Evolutionary conservation across 2,329 filamentous ascomycete species (phyloP), one percentile per base, ranked within the genome.

Genomic region (Cytospora piceicola): DNA sequence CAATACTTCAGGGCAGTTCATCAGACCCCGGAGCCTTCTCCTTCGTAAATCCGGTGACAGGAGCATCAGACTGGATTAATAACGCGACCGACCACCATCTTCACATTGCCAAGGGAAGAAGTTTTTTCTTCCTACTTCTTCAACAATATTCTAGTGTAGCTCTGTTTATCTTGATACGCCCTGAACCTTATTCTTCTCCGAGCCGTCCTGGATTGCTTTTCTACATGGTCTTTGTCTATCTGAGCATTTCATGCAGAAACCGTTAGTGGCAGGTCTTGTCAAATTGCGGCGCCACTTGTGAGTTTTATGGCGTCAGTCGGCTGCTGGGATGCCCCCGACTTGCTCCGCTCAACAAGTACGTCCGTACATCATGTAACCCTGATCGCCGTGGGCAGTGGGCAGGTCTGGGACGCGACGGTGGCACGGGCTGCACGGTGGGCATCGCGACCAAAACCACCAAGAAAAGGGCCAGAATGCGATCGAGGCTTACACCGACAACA

Each of bases 231-330:
- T n/a, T n/a, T n/a, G n/a, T n/a, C n/a, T 42, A 64, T 65, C 58
- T 63, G 64, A 61, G 53, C 57, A 63, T 53, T 68, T 70, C 63
- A 69, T 70, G 69, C 68, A 51, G 46, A 52, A 56, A 34, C 51
- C 67, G 51, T 67, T 68, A 71, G 68, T 71, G 69, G 68, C 68
- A 61, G 34, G 56, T 52, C 58, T 34, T 42, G 55, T 58, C 59
- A 71, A 70, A 71, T 71, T 70, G 65, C 68, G 67, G 68, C 61
- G 67, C 69, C 69, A 69, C 69, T 63, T 64, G 58, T 57, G 60
- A 29, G 51, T 64, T 64, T 61, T 30, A 65, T 67, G 66, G 67
- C 67, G 69, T 69, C 64, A 64, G 39, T 60, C 58, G 52, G 32
- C 36, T 51, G 55, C 64, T 59, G 59, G 67, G 57, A 55, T 67